phyloP scores from a whole-genome alignment of 2,329 filamentous ascomycete species.

The Claviceps monticola region DNA sequence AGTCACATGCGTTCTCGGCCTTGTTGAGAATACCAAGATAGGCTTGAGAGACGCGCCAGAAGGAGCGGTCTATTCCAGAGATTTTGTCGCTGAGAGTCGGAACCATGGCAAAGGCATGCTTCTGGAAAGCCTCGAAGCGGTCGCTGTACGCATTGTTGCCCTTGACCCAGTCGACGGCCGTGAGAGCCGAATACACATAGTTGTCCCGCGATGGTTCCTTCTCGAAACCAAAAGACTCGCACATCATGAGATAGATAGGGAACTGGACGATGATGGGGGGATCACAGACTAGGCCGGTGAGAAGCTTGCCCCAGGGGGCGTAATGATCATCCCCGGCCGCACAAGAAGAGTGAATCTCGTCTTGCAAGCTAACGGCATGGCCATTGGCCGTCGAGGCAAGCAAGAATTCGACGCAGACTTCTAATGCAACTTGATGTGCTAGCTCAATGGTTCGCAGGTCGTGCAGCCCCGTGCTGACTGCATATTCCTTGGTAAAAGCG shows the following conservation, averaged over 20 bases:
- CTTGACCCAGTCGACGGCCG: slow-evolving; percentile 4
- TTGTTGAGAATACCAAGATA: slow-evolving; percentile 5
- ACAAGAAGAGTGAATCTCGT: neutral
- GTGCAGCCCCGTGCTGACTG: neutral
- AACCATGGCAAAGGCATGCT: neutral
- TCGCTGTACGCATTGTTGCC: slow-evolving; percentile 4
- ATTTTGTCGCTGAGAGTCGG: slow-evolving; percentile 3
- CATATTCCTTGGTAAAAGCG: neutral
- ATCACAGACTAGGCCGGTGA: slow-evolving; percentile 6
- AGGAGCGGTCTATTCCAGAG: slow-evolving; percentile 5
- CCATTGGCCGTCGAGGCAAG: slow-evolving; percentile 1
- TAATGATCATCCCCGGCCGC: slow-evolving; percentile 4
- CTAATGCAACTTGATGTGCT: slow-evolving; percentile 1
- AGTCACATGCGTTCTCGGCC: neutral
- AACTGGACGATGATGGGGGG: slow-evolving; percentile 7
- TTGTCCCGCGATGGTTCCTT: slow-evolving; percentile 1
- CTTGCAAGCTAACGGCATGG: neutral
- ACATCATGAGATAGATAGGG: slow-evolving; percentile 8
- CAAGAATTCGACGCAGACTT: slow-evolving; percentile 2
- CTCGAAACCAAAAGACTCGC: slow-evolving; percentile 5
- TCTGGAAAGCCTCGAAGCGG: slow-evolving; percentile 1
- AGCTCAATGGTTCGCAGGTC: slow-evolving; percentile 3
- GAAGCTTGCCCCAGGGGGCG: slow-evolving; percentile 3
- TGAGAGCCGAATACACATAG: slow-evolving; percentile 6
- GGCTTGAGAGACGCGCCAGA: slow-evolving; percentile 4